Evolutionary conservation across 129 eudicot genomes (phyloP).

Genomic region (Cynara cardunculus): DNA sequence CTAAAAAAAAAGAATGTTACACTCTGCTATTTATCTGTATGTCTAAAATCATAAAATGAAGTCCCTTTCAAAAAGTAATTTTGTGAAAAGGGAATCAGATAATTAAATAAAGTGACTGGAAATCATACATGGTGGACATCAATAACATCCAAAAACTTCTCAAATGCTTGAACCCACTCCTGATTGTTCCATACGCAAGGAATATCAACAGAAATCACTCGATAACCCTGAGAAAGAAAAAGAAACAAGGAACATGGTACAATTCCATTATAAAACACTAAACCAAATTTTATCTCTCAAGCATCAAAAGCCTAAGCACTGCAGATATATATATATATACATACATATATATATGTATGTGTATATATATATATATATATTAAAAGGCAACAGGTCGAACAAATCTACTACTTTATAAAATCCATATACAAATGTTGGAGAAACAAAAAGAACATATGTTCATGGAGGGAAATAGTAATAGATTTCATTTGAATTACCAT

Average conservation of each 20-base stretch:
- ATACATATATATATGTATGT: no score
- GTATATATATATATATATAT: not conserved
- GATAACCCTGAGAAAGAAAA: constrained; percentile 72
- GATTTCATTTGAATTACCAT: constrained; percentile 3
- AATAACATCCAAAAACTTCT: constrained; percentile 90
- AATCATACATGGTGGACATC: constrained; percentile 94
- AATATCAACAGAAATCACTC: constrained; percentile 94
- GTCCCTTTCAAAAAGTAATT: not conserved
- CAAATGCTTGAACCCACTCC: constrained; percentile 97
- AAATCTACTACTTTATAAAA: constrained; percentile 1
- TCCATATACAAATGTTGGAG: not conserved
- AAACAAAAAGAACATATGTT: not conserved
- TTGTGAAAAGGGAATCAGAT: not conserved
- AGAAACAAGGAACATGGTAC: not conserved
- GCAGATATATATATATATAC: not conserved
- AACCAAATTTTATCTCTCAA: not conserved
- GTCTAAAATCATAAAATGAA: not conserved
- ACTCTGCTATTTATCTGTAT: not conserved
- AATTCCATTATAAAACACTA: not conserved
- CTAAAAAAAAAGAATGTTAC: not conserved
- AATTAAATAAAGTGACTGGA: not conserved
- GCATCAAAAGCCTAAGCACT: not conserved
- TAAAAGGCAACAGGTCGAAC: not conserved
- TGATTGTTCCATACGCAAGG: constrained; percentile 89
- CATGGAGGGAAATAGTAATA: not conserved